Evolutionary conservation across 1,284 basidiomycete genomes (phyloP).

Genomic region (Porogramme epimiltina): DNA sequence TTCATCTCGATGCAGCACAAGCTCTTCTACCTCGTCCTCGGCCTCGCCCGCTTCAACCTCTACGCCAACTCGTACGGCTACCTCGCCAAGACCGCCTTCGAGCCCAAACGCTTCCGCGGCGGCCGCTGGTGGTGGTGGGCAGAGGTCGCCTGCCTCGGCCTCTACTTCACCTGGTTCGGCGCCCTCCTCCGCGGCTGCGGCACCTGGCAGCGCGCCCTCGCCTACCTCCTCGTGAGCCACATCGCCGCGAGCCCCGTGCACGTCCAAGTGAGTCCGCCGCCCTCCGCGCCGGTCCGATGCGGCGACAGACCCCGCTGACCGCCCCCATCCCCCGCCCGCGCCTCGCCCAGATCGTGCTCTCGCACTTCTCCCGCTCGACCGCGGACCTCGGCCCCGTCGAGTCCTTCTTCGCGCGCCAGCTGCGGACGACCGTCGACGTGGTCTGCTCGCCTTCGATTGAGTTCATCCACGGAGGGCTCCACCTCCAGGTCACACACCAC

Average conservation of each 20-base stretch:
- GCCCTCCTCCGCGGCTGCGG: slow-evolving; percentile 68
- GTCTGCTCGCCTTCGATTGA: slow-evolving; percentile 83
- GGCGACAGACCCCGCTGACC: slow-evolving; percentile 3
- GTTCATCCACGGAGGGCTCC: slow-evolving; percentile 91
- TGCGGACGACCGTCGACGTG: slow-evolving; percentile 96
- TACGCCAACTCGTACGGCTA: slow-evolving; percentile 88
- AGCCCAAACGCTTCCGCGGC: slow-evolving; percentile 58
- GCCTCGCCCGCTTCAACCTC: slow-evolving; percentile 94
- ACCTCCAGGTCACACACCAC: slow-evolving; percentile 97
- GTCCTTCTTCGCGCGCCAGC: slow-evolving; percentile 90
- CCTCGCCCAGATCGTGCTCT: slow-evolving; percentile 94
- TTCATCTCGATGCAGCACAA: slow-evolving; percentile 86
- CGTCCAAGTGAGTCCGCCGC: slow-evolving; percentile 60
- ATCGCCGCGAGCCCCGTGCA: slow-evolving; percentile 83
- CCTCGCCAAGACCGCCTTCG: slow-evolving; percentile 66
- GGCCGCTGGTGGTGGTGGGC: slow-evolving; percentile 73
- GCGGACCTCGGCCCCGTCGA: slow-evolving; percentile 89
- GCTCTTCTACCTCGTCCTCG: slow-evolving; percentile 92
- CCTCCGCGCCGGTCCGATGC: neutral
- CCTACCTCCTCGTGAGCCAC: slow-evolving; percentile 81
- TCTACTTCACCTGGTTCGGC: slow-evolving; percentile 85
- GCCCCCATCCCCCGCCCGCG: neutral
- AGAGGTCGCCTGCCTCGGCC: slow-evolving; percentile 67
- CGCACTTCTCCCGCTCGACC: slow-evolving; percentile 96
- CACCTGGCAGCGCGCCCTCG: slow-evolving; percentile 62